phyloP scores from a whole-genome alignment of 306 rosid genomes.

The Dalbergia cultrata region DNA sequence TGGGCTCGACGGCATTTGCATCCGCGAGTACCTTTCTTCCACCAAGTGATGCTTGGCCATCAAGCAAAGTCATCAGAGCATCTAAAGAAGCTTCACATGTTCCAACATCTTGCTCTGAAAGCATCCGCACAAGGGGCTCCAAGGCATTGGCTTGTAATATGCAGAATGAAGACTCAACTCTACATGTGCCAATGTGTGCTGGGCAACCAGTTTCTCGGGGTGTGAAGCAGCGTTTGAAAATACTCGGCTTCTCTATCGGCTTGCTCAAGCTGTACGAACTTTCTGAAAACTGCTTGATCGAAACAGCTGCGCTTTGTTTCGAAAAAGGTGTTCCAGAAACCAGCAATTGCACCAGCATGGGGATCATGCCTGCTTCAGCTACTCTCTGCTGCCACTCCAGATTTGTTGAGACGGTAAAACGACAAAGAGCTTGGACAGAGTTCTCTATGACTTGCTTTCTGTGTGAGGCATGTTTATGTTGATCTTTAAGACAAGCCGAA shows the following conservation, averaged over 20 bases:
- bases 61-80: constrained; percentile 62
- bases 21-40: constrained; percentile 65
- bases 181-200: constrained; percentile 63
- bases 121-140: constrained; percentile 69
- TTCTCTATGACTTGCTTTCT: constrained; percentile 56
- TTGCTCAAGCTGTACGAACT: constrained; percentile 63
- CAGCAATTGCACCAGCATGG: constrained; percentile 61
- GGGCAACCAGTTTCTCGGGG: constrained; percentile 57
- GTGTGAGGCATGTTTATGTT: constrained; percentile 48
- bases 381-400: constrained; percentile 66
- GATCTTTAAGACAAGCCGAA: constrained; percentile 52
- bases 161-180: constrained; percentile 70
- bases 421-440: constrained; percentile 65
- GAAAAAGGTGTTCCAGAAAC: constrained; percentile 63
- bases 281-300: constrained; percentile 72
- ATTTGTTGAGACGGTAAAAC: constrained; percentile 68
- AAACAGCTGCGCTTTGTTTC: constrained; percentile 62
- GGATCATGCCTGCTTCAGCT: constrained; percentile 71
- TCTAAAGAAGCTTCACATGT: constrained; percentile 72
- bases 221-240: constrained; percentile 51
- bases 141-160: constrained; percentile 65
- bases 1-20: constrained; percentile 57
- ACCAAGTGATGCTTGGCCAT: constrained; percentile 48
- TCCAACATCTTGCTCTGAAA: constrained; percentile 55
- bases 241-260: constrained; percentile 55